Base-by-base conservation (phyloP, 495 filamentous ascomycete species). In the Neurospora sp. region DNA sequence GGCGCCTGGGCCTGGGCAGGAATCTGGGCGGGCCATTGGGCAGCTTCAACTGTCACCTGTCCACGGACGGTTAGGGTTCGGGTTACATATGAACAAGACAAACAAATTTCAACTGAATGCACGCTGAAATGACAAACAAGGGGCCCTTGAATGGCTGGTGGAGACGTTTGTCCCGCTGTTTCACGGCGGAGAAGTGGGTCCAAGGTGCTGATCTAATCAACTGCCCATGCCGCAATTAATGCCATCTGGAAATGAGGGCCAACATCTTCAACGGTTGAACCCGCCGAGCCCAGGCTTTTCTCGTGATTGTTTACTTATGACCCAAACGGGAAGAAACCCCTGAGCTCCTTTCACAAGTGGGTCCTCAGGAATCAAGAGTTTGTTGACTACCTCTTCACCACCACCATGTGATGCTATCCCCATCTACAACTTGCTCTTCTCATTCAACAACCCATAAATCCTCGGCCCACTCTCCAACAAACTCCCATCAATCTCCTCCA, bases 401-500 rank as follows among this genome's bases (percentile, higher is more conserved):
- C 40, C 12, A 40, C 40, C 40, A 46, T n/a, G 7, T 11, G 18
- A 20, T 20, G n/a, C 42, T n/a, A 20, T 46, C 42, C 18, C 42
- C 42, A 70, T 72, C 70, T 46, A 62, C 54, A 62, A 62, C 54
- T 62, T 62, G 12, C 54, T 62, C 54, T 62, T 62, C 5, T 62
- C 54, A 62, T 62, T 31, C 54, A 62, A 16, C 54, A 62, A 31
- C 23, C 54, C 54, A 16, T 62, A 62, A 7, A 62, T 12, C 54
- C 54, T 62, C 23, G 54, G 54, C 12, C 54, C 54, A 62, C 79
- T 85, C 74, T 87, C 80, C 74, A 91, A 79, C 79, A 86, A 84
- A 27, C 77, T 80, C 41, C 81, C 81, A 70, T 87, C 83, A 73
- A 89, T 87, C 49, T 87, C 89, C 2, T 79, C 81, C 46, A 91